A percentile compares a stretch with the other conserved stretches of the same genome.
Evolutionary conservation across 345 rosid species (phyloP).

Genomic region (Syzygium grande): DNA sequence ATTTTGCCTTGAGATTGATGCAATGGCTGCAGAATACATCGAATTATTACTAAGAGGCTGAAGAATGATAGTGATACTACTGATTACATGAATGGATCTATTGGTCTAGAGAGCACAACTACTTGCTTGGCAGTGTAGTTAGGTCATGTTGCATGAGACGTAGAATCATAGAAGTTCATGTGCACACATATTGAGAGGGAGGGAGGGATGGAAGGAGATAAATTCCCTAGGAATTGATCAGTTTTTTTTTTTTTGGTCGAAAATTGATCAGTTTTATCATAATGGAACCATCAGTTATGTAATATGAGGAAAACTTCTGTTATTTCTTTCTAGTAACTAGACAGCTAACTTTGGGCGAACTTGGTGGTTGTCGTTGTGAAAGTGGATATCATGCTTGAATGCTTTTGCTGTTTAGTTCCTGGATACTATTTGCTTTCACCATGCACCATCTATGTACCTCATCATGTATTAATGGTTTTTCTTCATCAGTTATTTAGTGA

Average conservation of each 20-base stretch:
- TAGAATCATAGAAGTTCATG: background rate
- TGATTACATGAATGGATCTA: background rate
- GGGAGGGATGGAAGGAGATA: background rate
- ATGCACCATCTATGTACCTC: background rate
- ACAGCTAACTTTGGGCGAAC: background rate
- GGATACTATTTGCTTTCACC: background rate
- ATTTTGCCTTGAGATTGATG: background rate
- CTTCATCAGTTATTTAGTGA: constrained; percentile 62
- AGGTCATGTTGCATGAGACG: background rate
- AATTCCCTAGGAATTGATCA: background rate
- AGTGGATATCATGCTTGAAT: background rate
- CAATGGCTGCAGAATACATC: background rate
- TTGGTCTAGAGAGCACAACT: background rate
- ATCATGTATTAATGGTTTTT: background rate
- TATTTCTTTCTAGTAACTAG: background rate
- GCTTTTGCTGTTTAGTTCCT: background rate
- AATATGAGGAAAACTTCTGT: background rate
- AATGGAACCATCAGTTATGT: background rate
- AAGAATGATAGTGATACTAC: background rate
- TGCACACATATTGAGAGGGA: background rate
- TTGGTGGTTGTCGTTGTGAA: background rate
- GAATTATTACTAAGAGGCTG: background rate
- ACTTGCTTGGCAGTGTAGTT: background rate
- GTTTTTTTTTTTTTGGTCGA: background rate
- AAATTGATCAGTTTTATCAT: background rate